Conservation (phyloP, 2,329 filamentous ascomycete genomes). For the Nemania sp. region DNA sequence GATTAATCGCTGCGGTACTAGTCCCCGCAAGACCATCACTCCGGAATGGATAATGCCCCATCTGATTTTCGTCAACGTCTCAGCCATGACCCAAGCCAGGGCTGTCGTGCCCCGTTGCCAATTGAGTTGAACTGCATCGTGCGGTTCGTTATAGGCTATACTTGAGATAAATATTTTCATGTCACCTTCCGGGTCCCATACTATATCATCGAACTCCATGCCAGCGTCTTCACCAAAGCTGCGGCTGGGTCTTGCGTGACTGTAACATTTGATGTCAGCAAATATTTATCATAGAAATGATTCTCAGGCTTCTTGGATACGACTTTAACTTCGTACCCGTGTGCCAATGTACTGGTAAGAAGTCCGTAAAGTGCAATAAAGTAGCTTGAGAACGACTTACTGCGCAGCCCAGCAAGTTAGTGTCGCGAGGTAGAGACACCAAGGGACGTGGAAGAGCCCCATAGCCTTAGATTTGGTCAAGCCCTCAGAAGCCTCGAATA, state of each 20-base stretch:
- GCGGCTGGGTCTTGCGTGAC: slow-evolving; percentile 41
- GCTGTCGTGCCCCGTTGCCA: slow-evolving; percentile 56
- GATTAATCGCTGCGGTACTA: slow-evolving; percentile 34
- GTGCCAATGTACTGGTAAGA: neutral
- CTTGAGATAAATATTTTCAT: slow-evolving; percentile 50
- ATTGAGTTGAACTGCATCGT: slow-evolving; percentile 35
- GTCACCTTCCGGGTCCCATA: slow-evolving; percentile 54
- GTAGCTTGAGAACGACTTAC: neutral
- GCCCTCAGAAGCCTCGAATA: slow-evolving; percentile 54
- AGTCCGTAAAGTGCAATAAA: neutral
- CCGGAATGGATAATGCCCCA: slow-evolving; percentile 68
- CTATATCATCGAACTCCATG: slow-evolving; percentile 51
- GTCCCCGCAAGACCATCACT: slow-evolving; percentile 55
- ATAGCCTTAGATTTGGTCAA: slow-evolving; percentile 56
- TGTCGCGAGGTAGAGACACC: slow-evolving; percentile 64
- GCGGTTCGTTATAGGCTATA: slow-evolving; percentile 47
- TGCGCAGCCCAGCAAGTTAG: slow-evolving; percentile 63
- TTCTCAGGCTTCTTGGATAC: no score
- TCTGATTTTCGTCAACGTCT: slow-evolving; percentile 58
- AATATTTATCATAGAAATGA: neutral
- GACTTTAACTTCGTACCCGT: neutral
- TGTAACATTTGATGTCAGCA: neutral
- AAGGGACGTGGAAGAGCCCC: slow-evolving; percentile 63
- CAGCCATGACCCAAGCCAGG: slow-evolving; percentile 59
- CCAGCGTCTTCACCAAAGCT: slow-evolving; percentile 40